Evolutionary conservation across 1,284 basidiomycete genomes (phyloP), one percentile per base, ranked within the genome.

Genomic region (Ganoderma lucidum): DNA sequence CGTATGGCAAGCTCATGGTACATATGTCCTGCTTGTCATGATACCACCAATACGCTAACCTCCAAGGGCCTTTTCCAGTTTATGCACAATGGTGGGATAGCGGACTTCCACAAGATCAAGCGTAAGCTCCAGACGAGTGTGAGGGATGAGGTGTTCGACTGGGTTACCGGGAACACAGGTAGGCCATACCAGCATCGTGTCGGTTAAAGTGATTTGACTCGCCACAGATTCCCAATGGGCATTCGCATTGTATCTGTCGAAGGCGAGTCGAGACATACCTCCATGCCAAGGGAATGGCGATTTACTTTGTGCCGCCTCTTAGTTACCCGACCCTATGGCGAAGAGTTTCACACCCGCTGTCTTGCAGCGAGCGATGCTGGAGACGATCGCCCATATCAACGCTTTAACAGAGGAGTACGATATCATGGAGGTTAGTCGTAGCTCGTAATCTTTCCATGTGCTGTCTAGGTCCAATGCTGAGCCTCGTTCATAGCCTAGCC

Each of bases 11-110:
- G 75, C 82, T 97, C 64, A 97, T 97, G 95, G 95, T 95, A 72
- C 68, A 85, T 72, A 41, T 8, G 14, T 30, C 41, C 51, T 35
- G 62, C 12, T 37, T 15, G 9, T 28, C 23, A 63, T 62, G 39
- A 44, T 51, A 17, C 15, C 28, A 17, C 53, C 12, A 30, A 35
- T 30, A 56, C 14, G 53, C 53, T 56, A 1, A 56, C 32, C 41
- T 55, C 56, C 14, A 28, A 14, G 23, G 53, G 15, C 8, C 23
- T 28, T 48, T 65, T 72, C 15, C 8, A 96, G 93, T 98, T 94
- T 83, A 98, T 98, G 96, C 96, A 98, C 80, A 98, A 98, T 74
- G 96, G 95, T 64, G 90, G 90, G 65, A 94, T 98, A 70, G 90
- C 93, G 63, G 91, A 94, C 9, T 98, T 98, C 80, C 81, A 83